Evolutionary conservation across 2,329 filamentous ascomycete genomes (phyloP).

Genomic region (Fusarium sp.): DNA sequence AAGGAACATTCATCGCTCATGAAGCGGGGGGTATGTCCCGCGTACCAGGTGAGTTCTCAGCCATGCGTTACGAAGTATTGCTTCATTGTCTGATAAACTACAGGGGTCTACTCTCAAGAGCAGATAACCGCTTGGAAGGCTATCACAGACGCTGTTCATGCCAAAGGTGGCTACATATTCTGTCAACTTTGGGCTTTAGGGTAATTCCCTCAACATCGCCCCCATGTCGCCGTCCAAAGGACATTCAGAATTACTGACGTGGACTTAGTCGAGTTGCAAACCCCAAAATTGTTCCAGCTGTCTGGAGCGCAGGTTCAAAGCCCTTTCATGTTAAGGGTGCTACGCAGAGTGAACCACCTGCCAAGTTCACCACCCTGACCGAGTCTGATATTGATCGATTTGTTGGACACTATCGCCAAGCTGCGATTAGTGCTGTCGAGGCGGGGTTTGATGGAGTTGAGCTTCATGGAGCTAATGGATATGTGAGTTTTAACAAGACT

Average conservation of each 20-base stretch:
- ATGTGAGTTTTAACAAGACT: constrained; percentile 57
- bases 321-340: constrained; percentile 20
- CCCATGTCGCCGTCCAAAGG: constrained; percentile 30
- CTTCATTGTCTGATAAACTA: constrained; percentile 55
- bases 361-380: constrained; percentile 68
- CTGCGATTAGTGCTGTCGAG: constrained; percentile 69
- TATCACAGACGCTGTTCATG: constrained; percentile 75
- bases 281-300: constrained; percentile 33
- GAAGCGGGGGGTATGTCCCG: constrained; percentile 52
- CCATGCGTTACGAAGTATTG: background rate
- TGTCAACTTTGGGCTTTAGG: constrained; percentile 76
- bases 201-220: constrained; percentile 65
- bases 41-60: constrained; percentile 34
- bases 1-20: constrained; percentile 62
- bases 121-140: constrained; percentile 74
- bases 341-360: constrained; percentile 22
- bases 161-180: constrained; percentile 73
- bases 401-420: constrained; percentile 71
- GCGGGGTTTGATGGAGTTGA: constrained; percentile 82
- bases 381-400: constrained; percentile 74
- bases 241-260: constrained; percentile 8
- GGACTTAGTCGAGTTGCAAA: constrained; percentile 39
- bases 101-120: constrained; percentile 70
- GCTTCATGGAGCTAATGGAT: constrained; percentile 71
- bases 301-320: constrained; percentile 43